Evolutionary conservation across 2,329 filamentous ascomycete genomes (phyloP).

Genomic region (Phialophora verrucosa): DNA sequence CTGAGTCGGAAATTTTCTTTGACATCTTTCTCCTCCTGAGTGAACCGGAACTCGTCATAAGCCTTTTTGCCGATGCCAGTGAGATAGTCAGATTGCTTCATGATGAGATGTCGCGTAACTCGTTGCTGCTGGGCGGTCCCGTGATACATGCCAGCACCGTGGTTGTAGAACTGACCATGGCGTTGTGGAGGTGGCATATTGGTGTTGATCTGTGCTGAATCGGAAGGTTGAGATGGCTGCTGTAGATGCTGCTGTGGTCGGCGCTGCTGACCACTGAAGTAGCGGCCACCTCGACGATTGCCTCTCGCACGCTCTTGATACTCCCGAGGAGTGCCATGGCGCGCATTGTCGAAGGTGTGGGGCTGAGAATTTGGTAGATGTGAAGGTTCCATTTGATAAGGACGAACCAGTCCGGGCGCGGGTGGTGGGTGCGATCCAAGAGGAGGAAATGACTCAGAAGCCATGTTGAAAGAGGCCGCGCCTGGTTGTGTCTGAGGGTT

Average conservation of each 20-base stretch:
- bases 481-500: not conserved
- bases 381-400: not conserved
- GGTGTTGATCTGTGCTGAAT: constrained; percentile 10
- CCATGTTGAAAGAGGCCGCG: not conserved
- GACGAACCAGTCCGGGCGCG: not conserved
- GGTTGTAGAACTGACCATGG: constrained; percentile 27
- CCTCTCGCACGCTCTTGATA: constrained; percentile 34
- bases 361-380: constrained; percentile 11
- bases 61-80: constrained; percentile 26
- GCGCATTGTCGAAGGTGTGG: constrained; percentile 11
- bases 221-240: not conserved
- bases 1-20: constrained; percentile 73
- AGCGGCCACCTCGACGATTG: constrained; percentile 12
- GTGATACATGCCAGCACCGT: constrained; percentile 22
- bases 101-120: constrained; percentile 25
- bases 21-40: constrained; percentile 62
- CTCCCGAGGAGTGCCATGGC: constrained; percentile 29
- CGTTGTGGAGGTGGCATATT: constrained; percentile 24
- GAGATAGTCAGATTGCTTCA: constrained; percentile 39
- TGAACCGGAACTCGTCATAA: constrained; percentile 29
- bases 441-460: constrained; percentile 24
- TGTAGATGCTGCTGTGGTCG: constrained; percentile 8
- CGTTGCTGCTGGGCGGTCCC: constrained; percentile 31
- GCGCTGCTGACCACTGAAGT: constrained; percentile 17
- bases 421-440: constrained; percentile 8